phyloP scores from a whole-genome alignment of 805 yeast genomes.

The Wickerhamomyces tratensis region DNA sequence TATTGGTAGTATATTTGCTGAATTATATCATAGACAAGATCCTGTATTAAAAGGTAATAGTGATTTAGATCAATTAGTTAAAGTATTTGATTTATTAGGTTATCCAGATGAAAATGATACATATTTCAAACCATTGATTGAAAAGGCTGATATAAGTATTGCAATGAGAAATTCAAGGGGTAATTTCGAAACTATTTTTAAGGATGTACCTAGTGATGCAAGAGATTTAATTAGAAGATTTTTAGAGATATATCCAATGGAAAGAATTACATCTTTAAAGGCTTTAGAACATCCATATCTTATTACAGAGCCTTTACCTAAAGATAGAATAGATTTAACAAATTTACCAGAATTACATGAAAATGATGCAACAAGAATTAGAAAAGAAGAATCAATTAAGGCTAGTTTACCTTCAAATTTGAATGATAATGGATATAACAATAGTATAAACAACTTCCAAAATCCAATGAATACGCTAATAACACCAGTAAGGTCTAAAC shows the following conservation, averaged over 20 bases:
- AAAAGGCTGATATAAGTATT: slow-evolving; percentile 33
- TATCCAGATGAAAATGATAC: slow-evolving; percentile 54
- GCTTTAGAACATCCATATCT: slow-evolving; percentile 71
- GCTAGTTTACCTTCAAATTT: too few species aligned
- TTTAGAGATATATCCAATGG: slow-evolving; percentile 59
- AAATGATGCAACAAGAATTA: slow-evolving; percentile 58
- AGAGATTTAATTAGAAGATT: slow-evolving; percentile 50
- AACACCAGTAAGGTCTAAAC: too few species aligned
- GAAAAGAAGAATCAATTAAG: slow-evolving; percentile 22
- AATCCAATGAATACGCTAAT: too few species aligned
- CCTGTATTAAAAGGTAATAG: slow-evolving; percentile 83
- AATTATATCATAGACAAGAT: slow-evolving; percentile 59
- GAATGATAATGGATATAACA: too few species aligned
- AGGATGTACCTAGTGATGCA: slow-evolving; percentile 29
- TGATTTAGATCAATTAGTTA: slow-evolving; percentile 81
- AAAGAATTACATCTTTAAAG: slow-evolving; percentile 68
- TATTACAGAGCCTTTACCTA: slow-evolving; percentile 56
- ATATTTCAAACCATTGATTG: slow-evolving; percentile 53
- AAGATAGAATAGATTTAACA: slow-evolving; percentile 31
- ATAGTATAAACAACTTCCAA: too few species aligned
- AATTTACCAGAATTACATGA: slow-evolving; percentile 81
- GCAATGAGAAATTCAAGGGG: slow-evolving; percentile 30
- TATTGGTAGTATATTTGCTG: slow-evolving; percentile 91
- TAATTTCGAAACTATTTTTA: slow-evolving; percentile 41
- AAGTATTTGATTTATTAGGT: slow-evolving; percentile 76